Evolutionary conservation across 768 basidiomycete species (phyloP).

Genomic region (Boletus eberwhitei): DNA sequence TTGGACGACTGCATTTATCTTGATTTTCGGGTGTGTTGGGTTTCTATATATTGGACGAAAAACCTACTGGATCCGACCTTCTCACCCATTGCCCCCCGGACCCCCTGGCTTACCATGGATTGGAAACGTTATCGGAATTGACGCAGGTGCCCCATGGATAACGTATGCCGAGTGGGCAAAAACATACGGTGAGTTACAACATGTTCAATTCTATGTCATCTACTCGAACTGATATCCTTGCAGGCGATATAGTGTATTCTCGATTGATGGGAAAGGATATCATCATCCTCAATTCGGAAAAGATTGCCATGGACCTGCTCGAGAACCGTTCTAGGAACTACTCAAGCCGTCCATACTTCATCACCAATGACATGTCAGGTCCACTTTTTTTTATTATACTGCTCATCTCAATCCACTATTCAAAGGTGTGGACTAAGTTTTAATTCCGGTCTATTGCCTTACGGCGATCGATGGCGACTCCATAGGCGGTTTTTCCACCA

Average conservation of each 20-base stretch:
- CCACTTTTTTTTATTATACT: background rate
- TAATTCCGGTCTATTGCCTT: conserved; percentile 13
- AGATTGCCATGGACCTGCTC: conserved; percentile 4
- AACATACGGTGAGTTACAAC: background rate
- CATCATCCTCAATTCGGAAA: conserved; percentile 12
- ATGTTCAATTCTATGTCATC: background rate
- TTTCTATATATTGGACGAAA: background rate
- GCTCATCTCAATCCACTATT: background rate
- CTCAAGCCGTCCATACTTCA: conserved; percentile 8
- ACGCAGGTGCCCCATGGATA: conserved; percentile 1
- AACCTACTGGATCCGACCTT: background rate
- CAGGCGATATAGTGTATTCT: conserved; percentile 6
- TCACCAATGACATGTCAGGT: background rate
- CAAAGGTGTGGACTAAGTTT: conserved; percentile 17
- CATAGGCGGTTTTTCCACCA: conserved; percentile 24
- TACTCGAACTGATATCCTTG: background rate
- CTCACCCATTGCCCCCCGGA: background rate
- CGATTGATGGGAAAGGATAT: conserved; percentile 5
- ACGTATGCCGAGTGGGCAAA: conserved; percentile 10
- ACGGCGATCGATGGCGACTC: conserved; percentile 24
- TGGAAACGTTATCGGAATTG: conserved; percentile 3
- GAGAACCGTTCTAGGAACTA: conserved; percentile 8
- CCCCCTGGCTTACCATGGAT: conserved; percentile 9
- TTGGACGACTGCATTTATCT: too few relatives aligned
- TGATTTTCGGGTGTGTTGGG: too few relatives aligned